Base-by-base conservation (phyloP, 1,139 yeast species). In the Wickerhamomyces sp. region DNA sequence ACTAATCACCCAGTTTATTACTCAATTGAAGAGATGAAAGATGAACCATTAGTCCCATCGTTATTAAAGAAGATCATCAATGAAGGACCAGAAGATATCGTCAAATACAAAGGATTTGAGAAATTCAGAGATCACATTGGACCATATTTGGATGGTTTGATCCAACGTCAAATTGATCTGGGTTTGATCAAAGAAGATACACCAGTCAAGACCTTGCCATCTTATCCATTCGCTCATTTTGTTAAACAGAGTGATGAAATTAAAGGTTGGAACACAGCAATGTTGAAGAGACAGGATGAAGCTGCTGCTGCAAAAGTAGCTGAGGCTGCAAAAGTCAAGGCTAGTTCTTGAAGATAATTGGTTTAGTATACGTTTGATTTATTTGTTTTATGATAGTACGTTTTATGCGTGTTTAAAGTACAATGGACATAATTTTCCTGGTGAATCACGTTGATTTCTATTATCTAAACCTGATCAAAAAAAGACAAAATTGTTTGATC, bases 1-100 rank as follows among this genome's bases (percentile, higher is more conserved):
- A 81, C 87, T 81, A 83, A 83, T 59, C 90, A 84, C 59, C 90
- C 90, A 4, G 70, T 82, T 10, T 82, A 78, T 60, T 84, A 84
- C 63, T 72, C 81, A 3, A 70, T 84, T 46, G 89, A 81, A 27
- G 90, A 84, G 58, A 82, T 84, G 89, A 82, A 81, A 59, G 87
- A 84, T 59, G 91, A 84, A 59, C 89, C 90, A 9, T 62, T 79
- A 64, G 71, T 84, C 33, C 90, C 90, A n/a, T 78, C 86, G 1
- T 68, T 83, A 44, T 60, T 83, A 43, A 74, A 75, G 55, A 81
- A 81, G 58, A 79, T 82, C 45, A 65, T 84, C 34, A 76, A 67
- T 51, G 88, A 83, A 60, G 89, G 80, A 0, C 89, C 89, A 6
- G 80, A 77, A 51, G 75, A 74, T 44, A 83, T 84, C 48, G 64